Base-by-base conservation (phyloP, 305 asterid species). In the Fraxinus ornus region DNA sequence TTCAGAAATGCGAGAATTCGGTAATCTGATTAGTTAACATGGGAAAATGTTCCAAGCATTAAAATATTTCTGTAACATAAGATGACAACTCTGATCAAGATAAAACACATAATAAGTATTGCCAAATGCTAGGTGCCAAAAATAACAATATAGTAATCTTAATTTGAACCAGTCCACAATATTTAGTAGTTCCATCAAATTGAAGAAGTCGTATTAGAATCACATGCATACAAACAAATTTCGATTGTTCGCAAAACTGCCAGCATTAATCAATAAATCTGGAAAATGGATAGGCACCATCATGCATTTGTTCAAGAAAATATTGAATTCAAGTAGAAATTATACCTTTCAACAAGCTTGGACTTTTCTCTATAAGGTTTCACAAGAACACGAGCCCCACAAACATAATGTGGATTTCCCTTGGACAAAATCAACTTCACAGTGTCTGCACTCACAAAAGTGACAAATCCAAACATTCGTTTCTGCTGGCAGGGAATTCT, bases 381-480 rank as follows among this genome's bases (percentile, higher is more conserved):
- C 79, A 88, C 93, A 36, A 89, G 91, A 70, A 89, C 91, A 9
- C 91, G 91, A 80, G 89, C 88, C 62, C 92, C 93, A 76, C 89
- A 86, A 36, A 91, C 87, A 88, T 83, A 94, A 85, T 95, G 99
- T 28, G 99, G 99, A 87, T 93, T 95, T 52, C 94, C 95, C 82
- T 87, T 92, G 0, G 94, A 87, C 85, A 95, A 85, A 83, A 94
- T 88, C 76, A 77, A 55, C 87, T 85, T 90, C 89, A 90, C 98
- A 2, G 96, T 91, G 80, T 94, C 97, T 2, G 94, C 87, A 78
- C 90, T 90, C 6, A 32, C 88, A 87, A 95, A 95, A 44, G 95
- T 89, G 21, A 95, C 98, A 71, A 95, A 95, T 28, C 98, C 99
- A 83, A 90, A 95, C 99, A 94, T 95, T 77, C 98, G 90, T 80